phyloP scores from a whole-genome alignment of 495 filamentous ascomycete species.

The Apiosordaria backusii region DNA sequence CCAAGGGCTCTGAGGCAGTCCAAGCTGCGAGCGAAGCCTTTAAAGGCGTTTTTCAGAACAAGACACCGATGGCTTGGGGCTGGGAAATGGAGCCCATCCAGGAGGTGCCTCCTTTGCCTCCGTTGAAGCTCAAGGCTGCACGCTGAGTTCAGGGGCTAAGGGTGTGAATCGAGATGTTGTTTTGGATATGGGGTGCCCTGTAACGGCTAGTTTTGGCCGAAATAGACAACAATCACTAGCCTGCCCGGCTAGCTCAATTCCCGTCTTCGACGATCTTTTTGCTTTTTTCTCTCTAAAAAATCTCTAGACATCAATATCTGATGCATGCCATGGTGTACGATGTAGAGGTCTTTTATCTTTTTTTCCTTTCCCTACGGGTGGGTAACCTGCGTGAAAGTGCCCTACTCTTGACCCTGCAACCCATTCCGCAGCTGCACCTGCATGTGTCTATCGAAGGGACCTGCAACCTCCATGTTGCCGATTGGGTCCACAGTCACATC shows the following conservation, averaged over 20 bases:
- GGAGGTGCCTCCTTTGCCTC: conserved; percentile 10
- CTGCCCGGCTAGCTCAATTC: conserved; percentile 55
- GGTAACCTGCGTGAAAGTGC: too few species aligned
- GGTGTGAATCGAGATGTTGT: background rate
- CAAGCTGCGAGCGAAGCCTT: background rate
- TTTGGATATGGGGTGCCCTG: background rate
- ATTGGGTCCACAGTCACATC: background rate
- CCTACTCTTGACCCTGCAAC: background rate
- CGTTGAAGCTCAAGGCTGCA: background rate
- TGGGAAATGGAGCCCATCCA: conserved; percentile 12
- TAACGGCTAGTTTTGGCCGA: too few species aligned
- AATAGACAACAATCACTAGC: background rate
- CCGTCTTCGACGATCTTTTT: conserved; percentile 7
- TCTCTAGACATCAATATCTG: background rate
- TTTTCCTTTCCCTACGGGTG: too few species aligned
- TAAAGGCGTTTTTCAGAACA: background rate
- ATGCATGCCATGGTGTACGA: background rate
- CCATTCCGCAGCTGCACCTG: background rate
- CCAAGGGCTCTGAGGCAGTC: conserved; percentile 18
- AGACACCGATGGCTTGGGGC: conserved; percentile 15
- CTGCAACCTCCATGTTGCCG: background rate
- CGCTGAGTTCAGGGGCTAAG: background rate
- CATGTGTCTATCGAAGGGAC: background rate
- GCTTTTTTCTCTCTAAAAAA: background rate
- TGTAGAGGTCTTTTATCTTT: background rate